A percentile compares a stretch with the other conserved stretches of the same genome.
Conservation (phyloP, 2,329 filamentous ascomycete genomes). For the Sclerotinia minor region DNA sequence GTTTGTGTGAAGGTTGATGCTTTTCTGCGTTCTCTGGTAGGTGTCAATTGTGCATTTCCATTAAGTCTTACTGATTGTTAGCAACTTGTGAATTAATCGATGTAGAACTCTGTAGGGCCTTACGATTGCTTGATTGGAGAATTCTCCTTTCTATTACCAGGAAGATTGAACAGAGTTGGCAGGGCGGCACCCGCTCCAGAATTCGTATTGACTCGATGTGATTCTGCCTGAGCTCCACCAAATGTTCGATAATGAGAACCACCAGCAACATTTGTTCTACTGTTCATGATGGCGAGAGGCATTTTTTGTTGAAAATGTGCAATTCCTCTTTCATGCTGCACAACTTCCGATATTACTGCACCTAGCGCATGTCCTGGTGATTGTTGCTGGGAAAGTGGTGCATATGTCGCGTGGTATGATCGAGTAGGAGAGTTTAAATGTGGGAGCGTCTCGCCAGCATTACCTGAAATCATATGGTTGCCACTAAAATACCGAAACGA, state of each 20-base stretch:
- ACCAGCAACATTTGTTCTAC: not conserved
- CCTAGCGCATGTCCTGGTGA: not conserved
- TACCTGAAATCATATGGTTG: not conserved
- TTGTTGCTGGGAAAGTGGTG: not conserved
- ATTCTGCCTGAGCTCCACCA: not conserved
- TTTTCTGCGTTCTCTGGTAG: conserved; percentile 23
- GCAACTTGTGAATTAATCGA: not conserved
- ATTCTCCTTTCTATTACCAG: conserved; percentile 22
- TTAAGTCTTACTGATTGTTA: not conserved
- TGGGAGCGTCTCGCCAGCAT: not conserved
- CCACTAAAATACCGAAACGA: conserved; percentile 8
- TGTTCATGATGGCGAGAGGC: not conserved
- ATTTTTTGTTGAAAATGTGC: conserved; percentile 18
- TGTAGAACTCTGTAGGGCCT: not conserved
- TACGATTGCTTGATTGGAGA: conserved; percentile 14
- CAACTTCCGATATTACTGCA: conserved; percentile 17
- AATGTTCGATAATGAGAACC: not conserved
- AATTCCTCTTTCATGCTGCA: conserved; percentile 22
- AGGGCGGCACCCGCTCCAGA: not conserved
- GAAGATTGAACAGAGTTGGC: not conserved
- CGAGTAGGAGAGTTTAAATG: not conserved
- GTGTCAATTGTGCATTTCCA: not conserved
- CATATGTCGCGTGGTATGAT: not conserved
- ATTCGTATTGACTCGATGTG: not conserved
- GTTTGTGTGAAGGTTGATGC: conserved; percentile 22